Evolutionary conservation across 2,329 filamentous ascomycete species (phyloP), one percentile per base, ranked within the genome.

Genomic region (Cytospora chrysosperma): DNA sequence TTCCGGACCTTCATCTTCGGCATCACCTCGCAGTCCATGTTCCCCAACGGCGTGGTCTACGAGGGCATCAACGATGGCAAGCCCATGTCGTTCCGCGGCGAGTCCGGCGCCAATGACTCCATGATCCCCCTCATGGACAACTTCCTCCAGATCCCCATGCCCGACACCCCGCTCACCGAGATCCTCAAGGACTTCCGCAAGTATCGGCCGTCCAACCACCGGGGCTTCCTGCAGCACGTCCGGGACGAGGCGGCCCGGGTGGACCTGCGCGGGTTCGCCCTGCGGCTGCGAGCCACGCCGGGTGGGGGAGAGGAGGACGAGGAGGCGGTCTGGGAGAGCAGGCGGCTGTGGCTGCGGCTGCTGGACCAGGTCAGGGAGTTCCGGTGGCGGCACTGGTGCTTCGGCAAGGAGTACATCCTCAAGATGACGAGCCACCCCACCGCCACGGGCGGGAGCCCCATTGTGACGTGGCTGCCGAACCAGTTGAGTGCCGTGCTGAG

Each of bases 1-100:
- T 97, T 97, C 85, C 90, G 93, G 49, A 96, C 94, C 13, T 97
- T 97, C 81, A 97, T 97, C 79, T 97, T 97, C 73, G 94, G 94
- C 70, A 97, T 97, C 76, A 96, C 92, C 1, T 90, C 86, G 55
- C 93, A 97, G 77, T 89, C 87, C 71, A 97, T 97, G 93, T 97
- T 97, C 76, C 93, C 93, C 10, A 81, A 93, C 67, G 94, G 94
- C 10, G 94, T 97, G 9, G 78, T 96, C 54, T 97, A 97, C 75
- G 90, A 96, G 74, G 93, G 92, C 10, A 85, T 94, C 65, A 88
- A 88, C 68, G 86, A 89, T 65, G 76, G 77, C 65, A 74, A 90
- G 73, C 89, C 91, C 4, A 79, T 92, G 74, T 88, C 85, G 62
- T 97, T 97, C 84, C 88, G 94, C 34, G 94, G 94, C 69, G 94